Evolutionary conservation across 2,329 filamentous ascomycete species (phyloP), one percentile per base, ranked within the genome.

Genomic region (Fusarium tricinctum): DNA sequence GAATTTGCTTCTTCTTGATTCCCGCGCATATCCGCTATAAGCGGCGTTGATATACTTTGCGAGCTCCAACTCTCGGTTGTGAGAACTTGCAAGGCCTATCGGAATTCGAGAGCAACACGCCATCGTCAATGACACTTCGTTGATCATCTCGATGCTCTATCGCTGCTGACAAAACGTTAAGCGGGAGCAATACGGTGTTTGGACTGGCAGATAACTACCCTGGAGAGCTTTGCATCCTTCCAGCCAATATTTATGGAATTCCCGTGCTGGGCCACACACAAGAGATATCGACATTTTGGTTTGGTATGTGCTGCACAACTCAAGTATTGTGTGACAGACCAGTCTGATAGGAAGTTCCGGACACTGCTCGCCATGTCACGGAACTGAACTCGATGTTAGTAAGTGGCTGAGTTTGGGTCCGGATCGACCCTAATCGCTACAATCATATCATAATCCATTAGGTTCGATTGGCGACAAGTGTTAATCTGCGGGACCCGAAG

Each of bases 401-500:
- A 30, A 30, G 28, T 30, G 28, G 28, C 10, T 30, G 28, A 5
- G 28, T 14, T 38, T 38, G 17, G 6, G 17, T 35, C 8, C 33
- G 9, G 33, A 19, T n/a, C 35, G 17, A 38, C 17, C 35, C n/a
- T n/a, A 19, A 38, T 38, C 35, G 17, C 3, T 10, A 10, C 35
- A 38, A 38, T 38, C 17, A 38, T 38, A 38, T 38, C 35, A 38
- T 38, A 17, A 28, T 43, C n/a, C 30, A 67, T 28, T 44, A 68
- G 23, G 40, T 47, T 49, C 64, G 65, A 68, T 68, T 64, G 49
- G 46, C 65, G 64, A 68, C 44, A 49, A 44, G 42, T 39, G n/a
- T 39, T 68, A 63, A 64, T 68, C 53, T 59, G 38, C 43, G 23
- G 44, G 28, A 53, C 49, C 15, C 2, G 12, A 20, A 39, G 46